phyloP scores from a whole-genome alignment of 805 yeast species.

The Candida caryicola region DNA sequence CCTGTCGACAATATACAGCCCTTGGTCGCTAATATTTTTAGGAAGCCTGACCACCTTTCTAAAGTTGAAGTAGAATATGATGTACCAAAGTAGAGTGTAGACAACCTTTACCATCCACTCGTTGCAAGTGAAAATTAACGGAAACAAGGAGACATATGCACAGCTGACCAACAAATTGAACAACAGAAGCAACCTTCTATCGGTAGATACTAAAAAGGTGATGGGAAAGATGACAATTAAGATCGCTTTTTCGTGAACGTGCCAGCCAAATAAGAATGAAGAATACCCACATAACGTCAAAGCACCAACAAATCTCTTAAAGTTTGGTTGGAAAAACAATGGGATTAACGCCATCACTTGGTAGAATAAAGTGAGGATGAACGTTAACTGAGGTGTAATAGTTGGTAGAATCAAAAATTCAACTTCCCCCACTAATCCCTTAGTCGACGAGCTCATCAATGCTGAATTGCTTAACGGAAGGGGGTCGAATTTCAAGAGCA shows the following conservation, averaged over 20 bases:
- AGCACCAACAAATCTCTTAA: conserved; percentile 76
- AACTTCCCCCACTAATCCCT: conserved; percentile 91
- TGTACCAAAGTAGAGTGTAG: conserved; percentile 83
- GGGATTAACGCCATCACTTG: conserved; percentile 79
- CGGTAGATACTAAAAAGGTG: conserved; percentile 69
- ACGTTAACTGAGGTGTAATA: conserved; percentile 74
- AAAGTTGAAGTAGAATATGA: conserved; percentile 69
- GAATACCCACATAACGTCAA: conserved; percentile 88
- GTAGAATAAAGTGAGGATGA: conserved; percentile 76
- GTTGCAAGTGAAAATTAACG: conserved; percentile 74
- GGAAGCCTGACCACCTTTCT: conserved; percentile 67
- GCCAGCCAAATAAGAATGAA: conserved; percentile 96
- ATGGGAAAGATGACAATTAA: conserved; percentile 85
- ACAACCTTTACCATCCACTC: conserved; percentile 76
- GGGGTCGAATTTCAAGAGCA: conserved; percentile 46
- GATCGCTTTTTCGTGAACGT: conserved; percentile 97
- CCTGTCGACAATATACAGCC: conserved; percentile 61
- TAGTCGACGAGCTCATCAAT: conserved; percentile 47
- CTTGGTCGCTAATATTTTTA: conserved; percentile 19
- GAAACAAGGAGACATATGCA: conserved; percentile 86
- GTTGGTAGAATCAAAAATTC: conserved; percentile 77
- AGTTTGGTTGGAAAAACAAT: conserved; percentile 64
- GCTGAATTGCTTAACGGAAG: conserved; percentile 32
- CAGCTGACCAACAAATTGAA: conserved; percentile 71
- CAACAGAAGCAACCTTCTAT: conserved; percentile 66